phyloP scores from a whole-genome alignment of 2,329 filamentous ascomycete genomes.

The Colletotrichum sp. region DNA sequence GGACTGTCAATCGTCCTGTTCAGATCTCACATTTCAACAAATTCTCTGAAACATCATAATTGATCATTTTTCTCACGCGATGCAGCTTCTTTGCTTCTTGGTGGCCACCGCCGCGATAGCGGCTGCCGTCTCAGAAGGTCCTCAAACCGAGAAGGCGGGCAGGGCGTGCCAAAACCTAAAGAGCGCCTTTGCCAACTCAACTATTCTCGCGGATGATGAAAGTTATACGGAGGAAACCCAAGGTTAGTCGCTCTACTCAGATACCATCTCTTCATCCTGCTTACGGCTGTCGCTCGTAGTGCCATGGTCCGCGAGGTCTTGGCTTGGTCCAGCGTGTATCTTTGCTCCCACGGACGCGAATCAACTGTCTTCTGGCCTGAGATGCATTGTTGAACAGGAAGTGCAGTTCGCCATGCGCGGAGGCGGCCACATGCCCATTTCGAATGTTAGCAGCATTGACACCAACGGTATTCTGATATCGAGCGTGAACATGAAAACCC shows the following conservation, averaged over 20 bases:
- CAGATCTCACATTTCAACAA: neutral
- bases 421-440: conserved; percentile 16
- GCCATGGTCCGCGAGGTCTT: neutral
- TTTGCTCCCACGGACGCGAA: neutral
- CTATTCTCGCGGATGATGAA: neutral
- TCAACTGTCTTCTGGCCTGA: neutral
- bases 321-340: neutral
- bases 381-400: neutral
- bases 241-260: neutral
- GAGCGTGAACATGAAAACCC: neutral
- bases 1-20: rapidly evolving
- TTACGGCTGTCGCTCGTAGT: neutral
- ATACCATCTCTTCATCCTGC: neutral
- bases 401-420: conserved; percentile 1
- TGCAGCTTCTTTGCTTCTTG: neutral
- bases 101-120: neutral
- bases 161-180: neutral
- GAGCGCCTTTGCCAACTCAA: neutral
- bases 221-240: neutral
- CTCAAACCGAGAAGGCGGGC: neutral
- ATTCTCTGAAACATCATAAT: neutral
- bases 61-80: neutral
- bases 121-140: neutral
- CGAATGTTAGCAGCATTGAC: conserved; percentile 1
- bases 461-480: conserved; percentile 4